Evolutionary conservation across 768 basidiomycete genomes (phyloP).

Genomic region (Pleurotus sapidus): DNA sequence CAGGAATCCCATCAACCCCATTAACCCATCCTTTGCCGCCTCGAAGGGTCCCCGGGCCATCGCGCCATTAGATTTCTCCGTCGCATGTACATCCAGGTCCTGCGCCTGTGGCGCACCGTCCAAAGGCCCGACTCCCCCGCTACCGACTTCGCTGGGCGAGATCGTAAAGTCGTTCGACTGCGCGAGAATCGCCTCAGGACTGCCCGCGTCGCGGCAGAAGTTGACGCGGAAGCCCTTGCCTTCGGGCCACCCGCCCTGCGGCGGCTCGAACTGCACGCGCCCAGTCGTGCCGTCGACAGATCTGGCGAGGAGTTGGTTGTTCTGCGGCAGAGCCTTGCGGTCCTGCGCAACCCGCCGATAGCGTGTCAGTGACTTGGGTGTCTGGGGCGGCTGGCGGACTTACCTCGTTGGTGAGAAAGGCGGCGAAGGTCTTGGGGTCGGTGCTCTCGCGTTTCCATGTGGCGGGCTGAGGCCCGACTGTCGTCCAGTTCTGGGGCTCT

Average conservation of each 20-base stretch:
- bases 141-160: too few species aligned
- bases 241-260: slow-evolving; percentile 63
- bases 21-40: neutral
- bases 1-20: neutral
- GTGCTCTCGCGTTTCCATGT: slow-evolving; percentile 64
- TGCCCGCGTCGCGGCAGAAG: slow-evolving; percentile 49
- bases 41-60: neutral
- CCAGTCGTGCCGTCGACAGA: slow-evolving; percentile 48
- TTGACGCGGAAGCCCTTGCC: slow-evolving; percentile 70
- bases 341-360: neutral
- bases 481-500: slow-evolving; percentile 50
- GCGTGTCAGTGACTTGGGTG: neutral
- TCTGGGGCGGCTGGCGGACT: slow-evolving; percentile 10
- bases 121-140: too few species aligned
- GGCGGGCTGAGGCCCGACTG: slow-evolving; percentile 48
- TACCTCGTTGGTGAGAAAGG: slow-evolving; percentile 65
- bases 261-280: slow-evolving; percentile 42
- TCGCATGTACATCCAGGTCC: neutral
- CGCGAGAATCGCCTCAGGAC: slow-evolving; percentile 57
- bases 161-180: slow-evolving; percentile 66
- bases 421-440: slow-evolving; percentile 67
- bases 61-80: neutral
- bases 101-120: too few species aligned
- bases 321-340: slow-evolving; percentile 23
- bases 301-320: slow-evolving; percentile 49